A percentile compares a stretch with the other conserved stretches of the same genome.
Conservation (phyloP, 768 basidiomycete species). For the Pholiota molesta region DNA sequence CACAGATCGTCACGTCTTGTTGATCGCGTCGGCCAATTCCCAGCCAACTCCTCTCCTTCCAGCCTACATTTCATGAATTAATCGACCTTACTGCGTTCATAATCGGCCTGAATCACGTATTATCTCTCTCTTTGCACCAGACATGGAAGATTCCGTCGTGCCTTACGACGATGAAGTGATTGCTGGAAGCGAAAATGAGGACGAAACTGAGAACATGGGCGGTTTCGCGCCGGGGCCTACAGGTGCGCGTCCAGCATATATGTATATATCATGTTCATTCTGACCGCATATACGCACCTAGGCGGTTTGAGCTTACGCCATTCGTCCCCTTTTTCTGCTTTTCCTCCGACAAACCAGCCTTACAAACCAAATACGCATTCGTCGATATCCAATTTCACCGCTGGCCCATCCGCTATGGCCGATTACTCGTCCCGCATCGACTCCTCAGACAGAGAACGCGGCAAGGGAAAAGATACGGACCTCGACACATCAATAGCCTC, state of each 20-base stretch:
- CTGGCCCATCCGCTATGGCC: constrained; percentile 10
- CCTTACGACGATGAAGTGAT: constrained; percentile 43
- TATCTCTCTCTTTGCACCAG: not conserved
- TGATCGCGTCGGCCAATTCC: too few relatives aligned
- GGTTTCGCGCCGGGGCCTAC: not conserved
- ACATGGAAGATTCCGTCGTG: not conserved
- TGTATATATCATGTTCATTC: not conserved
- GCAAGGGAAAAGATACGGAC: not conserved
- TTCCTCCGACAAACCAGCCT: constrained; percentile 5
- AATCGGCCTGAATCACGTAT: not conserved
- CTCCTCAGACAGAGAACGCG: not conserved
- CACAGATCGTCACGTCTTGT: constrained; percentile 22
- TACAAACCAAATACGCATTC: not conserved
- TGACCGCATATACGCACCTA: not conserved
- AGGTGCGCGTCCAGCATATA: constrained; percentile 3
- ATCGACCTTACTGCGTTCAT: not conserved
- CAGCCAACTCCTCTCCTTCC: too few relatives aligned
- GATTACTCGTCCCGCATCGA: constrained; percentile 1
- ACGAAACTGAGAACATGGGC: constrained; percentile 19
- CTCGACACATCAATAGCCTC: constrained; percentile 13
- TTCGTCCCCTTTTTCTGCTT: constrained; percentile 11
- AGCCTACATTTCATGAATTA: not conserved
- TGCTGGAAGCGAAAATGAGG: constrained; percentile 45
- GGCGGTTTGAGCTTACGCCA: not conserved
- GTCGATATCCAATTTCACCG: constrained; percentile 24